These are phyloP conservation scores for Leonotis leonurus DNA, from an alignment of 257 asterid species.

Conservation along the genomic window DNA sequence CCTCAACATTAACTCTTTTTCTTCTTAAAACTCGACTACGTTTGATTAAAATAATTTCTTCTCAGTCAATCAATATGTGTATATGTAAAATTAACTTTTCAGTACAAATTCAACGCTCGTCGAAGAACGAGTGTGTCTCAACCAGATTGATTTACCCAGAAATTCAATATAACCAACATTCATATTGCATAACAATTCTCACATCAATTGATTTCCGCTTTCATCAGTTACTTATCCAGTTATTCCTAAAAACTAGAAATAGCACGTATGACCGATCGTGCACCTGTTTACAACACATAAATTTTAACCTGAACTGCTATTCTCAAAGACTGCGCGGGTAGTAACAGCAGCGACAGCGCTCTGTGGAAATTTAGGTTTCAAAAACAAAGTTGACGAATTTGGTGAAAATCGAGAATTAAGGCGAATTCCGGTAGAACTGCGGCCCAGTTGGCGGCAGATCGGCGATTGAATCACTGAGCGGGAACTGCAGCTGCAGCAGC, in stretches of 20 bases:
- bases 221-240: background rate
- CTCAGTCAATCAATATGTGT: too few relatives aligned
- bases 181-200: background rate
- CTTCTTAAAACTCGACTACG: background rate
- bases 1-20: background rate
- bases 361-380: constrained; percentile 6
- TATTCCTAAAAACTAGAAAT: background rate
- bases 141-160: background rate
- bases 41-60: too few relatives aligned
- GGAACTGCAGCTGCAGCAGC: constrained; percentile 23
- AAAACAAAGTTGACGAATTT: constrained; percentile 2
- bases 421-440: background rate
- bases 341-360: constrained; percentile 19
- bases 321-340: constrained; percentile 26
- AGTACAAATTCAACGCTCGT: background rate
- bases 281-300: background rate
- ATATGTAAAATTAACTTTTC: background rate
- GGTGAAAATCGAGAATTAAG: background rate
- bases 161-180: background rate
- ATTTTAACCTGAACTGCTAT: constrained; percentile 33
- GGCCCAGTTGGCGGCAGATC: constrained; percentile 1
- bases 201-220: background rate
- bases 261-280: background rate
- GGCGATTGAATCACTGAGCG: constrained; percentile 1
- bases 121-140: background rate